A percentile compares a stretch with the other conserved stretches of the same genome.
phyloP scores from a whole-genome alignment of 805 yeast species.

The Teunomyces panamensis region DNA sequence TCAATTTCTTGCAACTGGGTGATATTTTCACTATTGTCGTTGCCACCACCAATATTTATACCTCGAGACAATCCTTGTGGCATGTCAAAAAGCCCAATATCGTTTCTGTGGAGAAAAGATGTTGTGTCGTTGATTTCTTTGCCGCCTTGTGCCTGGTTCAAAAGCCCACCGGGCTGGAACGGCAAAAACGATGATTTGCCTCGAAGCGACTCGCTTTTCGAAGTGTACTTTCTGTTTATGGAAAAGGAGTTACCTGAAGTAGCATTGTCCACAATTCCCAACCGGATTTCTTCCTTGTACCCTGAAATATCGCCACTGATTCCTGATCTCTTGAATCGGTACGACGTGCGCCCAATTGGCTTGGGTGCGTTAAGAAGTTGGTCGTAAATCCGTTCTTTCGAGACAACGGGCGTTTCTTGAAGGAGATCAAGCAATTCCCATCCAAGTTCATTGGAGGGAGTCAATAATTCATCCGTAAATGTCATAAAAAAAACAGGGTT shows the following conservation, averaged over 20 bases:
- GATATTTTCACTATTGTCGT: slow-evolving; percentile 6
- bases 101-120: slow-evolving; percentile 58
- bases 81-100: slow-evolving; percentile 69
- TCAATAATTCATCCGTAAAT: slow-evolving; percentile 41
- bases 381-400: slow-evolving; percentile 37
- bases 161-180: slow-evolving; percentile 86
- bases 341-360: slow-evolving; percentile 58
- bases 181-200: slow-evolving; percentile 81
- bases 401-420: slow-evolving; percentile 52
- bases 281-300: slow-evolving; percentile 52
- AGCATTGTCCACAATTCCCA: slow-evolving; percentile 48
- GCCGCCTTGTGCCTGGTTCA: slow-evolving; percentile 9
- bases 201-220: slow-evolving; percentile 56
- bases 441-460: slow-evolving; percentile 60
- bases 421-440: slow-evolving; percentile 71
- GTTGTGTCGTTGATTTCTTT: slow-evolving; percentile 28
- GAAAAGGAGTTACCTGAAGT: slow-evolving; percentile 72
- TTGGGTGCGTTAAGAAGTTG: slow-evolving; percentile 58
- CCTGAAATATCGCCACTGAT: slow-evolving; percentile 65
- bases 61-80: slow-evolving; percentile 86
- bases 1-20: slow-evolving; percentile 11
- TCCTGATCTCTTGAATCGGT: slow-evolving; percentile 71
- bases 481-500: slow-evolving; percentile 4
- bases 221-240: slow-evolving; percentile 61
- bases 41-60: slow-evolving; percentile 29